Evolutionary conservation across 257 asterid species (phyloP).

Genomic region (Solanum ossicruentum): DNA sequence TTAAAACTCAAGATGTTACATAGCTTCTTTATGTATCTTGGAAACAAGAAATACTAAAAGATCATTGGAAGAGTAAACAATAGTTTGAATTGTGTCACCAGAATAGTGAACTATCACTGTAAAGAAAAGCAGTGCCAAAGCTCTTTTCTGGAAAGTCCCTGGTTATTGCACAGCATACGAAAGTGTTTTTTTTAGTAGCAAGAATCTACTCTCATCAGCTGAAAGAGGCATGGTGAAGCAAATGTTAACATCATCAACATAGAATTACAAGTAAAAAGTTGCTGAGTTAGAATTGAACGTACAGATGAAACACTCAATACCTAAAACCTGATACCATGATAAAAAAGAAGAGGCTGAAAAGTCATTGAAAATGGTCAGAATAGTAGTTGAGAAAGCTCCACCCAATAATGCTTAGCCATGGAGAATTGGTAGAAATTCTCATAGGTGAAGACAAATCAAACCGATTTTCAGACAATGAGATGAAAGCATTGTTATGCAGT

Average conservation of each 20-base stretch:
- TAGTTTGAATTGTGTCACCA: not conserved
- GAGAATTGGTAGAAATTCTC: too few relatives aligned
- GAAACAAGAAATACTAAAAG: not conserved
- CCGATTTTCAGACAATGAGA: too few relatives aligned
- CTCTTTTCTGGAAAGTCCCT: not conserved
- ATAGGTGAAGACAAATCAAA: too few relatives aligned
- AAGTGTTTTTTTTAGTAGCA: not conserved
- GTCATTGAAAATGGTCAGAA: not conserved
- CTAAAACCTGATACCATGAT: not conserved
- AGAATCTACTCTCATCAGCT: not conserved
- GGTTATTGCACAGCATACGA: not conserved
- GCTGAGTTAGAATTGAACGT: not conserved
- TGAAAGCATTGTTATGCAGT: too few relatives aligned
- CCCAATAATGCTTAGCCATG: too few relatives aligned
- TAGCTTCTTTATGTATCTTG: not conserved
- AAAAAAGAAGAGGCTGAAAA: not conserved
- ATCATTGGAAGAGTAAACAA: not conserved
- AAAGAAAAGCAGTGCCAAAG: not conserved
- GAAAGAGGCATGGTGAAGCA: not conserved
- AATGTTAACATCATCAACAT: not conserved
- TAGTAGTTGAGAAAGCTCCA: not conserved
- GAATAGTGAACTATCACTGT: not conserved
- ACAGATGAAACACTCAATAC: not conserved
- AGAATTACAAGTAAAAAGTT: not conserved
- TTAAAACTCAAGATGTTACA: not conserved